These are phyloP conservation scores for Puccinellia tenuiflora DNA, from an alignment of 176 grass and related monocot species.

Conservation along the genomic window DNA sequence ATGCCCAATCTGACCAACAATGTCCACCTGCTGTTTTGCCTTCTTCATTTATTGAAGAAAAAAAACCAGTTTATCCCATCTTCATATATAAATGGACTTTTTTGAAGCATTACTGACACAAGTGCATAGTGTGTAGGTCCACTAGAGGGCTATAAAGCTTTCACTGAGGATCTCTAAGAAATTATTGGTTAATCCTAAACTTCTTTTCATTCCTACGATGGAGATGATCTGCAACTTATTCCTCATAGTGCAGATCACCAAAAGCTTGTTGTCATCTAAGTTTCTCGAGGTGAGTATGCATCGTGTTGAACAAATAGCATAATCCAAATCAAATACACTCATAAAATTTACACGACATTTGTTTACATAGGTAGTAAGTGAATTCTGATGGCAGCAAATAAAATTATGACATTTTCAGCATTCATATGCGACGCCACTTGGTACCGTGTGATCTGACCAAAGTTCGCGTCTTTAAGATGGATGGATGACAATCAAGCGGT, in stretches of 20 bases:
- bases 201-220: constrained; percentile 24
- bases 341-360: neutral
- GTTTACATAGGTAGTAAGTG: neutral
- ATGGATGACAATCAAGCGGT: neutral
- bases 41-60: too few relatives aligned
- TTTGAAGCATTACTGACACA: too few relatives aligned
- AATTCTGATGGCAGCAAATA: neutral
- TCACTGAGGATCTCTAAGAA: too few relatives aligned
- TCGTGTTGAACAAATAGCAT: neutral
- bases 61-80: too few relatives aligned
- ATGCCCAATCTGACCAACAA: too few relatives aligned
- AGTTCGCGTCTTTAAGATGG: neutral
- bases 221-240: constrained; percentile 71
- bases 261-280: too few relatives aligned
- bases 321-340: neutral
- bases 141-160: too few relatives aligned
- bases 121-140: too few relatives aligned
- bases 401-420: neutral
- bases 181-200: too few relatives aligned
- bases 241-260: constrained; percentile 61
- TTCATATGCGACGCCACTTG: neutral
- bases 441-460: neutral
- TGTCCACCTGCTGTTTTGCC: too few relatives aligned
- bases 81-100: too few relatives aligned
- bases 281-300: too few relatives aligned